Base-by-base conservation (phyloP, 805 yeast species). In the Danielozyma ontarioensis region DNA sequence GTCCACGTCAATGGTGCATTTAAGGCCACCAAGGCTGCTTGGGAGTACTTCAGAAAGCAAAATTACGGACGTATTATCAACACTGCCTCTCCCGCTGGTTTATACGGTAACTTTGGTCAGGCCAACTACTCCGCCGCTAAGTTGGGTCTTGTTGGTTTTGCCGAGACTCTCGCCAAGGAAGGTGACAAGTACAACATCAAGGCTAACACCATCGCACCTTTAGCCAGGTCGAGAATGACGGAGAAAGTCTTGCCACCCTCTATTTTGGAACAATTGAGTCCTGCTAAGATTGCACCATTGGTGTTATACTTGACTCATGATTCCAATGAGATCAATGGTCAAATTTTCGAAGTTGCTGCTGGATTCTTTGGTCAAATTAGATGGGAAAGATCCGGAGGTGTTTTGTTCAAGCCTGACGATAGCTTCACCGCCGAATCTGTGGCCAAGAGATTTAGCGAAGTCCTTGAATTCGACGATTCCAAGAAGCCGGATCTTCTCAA, bases 71-170 rank as follows among this genome's bases (percentile, higher is more conserved):
- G 97, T 49, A 74, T 90, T 48, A 63, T 90, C 50, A 89, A 87
- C 72, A 89, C 97, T n/a, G 79, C 95, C 17, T 88, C 96, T 3
- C 96, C 97, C 3, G 97, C 97, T 23, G 98, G 98, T 15, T 71
- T 90, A 44, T 90, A 83, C 57, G 98, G 98, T 41, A 88, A 88
- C 64, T 90, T 89, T 63, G 98, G 98, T 31, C 98, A 90, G 65
- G 78, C 95, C 26, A 90, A 90, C 65, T 90, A 90, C 64, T 80
- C 96, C 1, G 89, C 96, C 18, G 97, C 96, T 15, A 90, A 90
- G 61, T 67, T 84, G 41, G 97, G 85, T 13, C 67, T 88, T 33
- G 84, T 90, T 36, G 97, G 97, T 8, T 77, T 90, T 48, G 83
- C 95, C 29, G 96, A 90, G 62, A 88, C 97, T 6, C 74, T 89